These are phyloP conservation scores for Candolleomyces eurysporus DNA, from an alignment of 768 basidiomycete species.

Conservation along the genomic window DNA sequence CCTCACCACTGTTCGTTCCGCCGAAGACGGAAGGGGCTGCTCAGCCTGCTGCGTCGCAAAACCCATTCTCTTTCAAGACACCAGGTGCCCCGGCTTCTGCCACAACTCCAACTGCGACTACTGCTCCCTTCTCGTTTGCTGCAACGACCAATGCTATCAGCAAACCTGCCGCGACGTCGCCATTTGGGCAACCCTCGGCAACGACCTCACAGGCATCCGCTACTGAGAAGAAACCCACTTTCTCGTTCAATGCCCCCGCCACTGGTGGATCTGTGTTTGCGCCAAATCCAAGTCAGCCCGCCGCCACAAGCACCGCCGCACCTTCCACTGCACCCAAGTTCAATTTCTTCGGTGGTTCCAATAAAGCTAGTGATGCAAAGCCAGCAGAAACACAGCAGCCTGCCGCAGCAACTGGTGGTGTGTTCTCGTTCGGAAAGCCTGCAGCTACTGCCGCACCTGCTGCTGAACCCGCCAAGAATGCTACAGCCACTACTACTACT, in stretches of 20 bases:
- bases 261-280: neutral
- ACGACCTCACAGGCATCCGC: neutral
- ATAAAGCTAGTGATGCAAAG: neutral
- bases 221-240: neutral
- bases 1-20: neutral
- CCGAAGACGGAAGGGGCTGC: neutral
- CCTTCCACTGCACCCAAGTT: slow-evolving; percentile 7
- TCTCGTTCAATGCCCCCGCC: neutral
- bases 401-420: neutral
- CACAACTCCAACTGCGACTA: neutral
- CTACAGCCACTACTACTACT: neutral
- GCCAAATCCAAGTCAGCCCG: too few relatives aligned
- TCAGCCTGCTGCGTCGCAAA: neutral
- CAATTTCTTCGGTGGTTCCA: neutral
- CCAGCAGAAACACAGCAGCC: neutral
- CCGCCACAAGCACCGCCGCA: neutral
- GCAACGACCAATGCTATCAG: neutral
- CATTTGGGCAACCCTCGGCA: neutral
- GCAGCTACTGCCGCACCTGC: slow-evolving; percentile 13
- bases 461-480: neutral
- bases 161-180: neutral
- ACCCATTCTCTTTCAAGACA: neutral
- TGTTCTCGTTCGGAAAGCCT: slow-evolving; percentile 10
- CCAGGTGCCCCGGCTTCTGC: neutral
- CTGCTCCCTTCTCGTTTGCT: neutral